These are phyloP conservation scores for Neonectria ditissima DNA, from an alignment of 2,329 filamentous ascomycete species.

Conservation along the genomic window DNA sequence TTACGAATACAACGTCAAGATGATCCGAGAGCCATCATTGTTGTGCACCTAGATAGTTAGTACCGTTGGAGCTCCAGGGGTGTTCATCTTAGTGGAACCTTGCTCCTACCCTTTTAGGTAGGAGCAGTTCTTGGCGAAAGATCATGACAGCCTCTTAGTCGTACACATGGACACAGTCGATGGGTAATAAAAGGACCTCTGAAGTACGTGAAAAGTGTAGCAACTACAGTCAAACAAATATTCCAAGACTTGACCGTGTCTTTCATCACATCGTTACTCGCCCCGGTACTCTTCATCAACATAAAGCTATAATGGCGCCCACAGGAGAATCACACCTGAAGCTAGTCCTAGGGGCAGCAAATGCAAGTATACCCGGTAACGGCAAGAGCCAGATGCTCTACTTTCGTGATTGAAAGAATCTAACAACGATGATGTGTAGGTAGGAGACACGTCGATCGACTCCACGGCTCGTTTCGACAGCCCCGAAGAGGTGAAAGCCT, in stretches of 20 bases:
- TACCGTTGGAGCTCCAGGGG: too few species aligned
- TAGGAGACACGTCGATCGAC: conserved; percentile 41
- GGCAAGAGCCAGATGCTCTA: fast-evolving
- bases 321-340: conserved; percentile 26
- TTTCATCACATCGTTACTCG: not conserved
- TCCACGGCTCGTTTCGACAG: conserved; percentile 40
- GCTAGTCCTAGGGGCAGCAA: conserved; percentile 32
- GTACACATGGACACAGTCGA: not conserved
- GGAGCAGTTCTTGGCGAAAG: conserved; percentile 26
- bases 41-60: not conserved
- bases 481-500: conserved; percentile 42
- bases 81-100: too few species aligned
- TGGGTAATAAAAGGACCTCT: not conserved
- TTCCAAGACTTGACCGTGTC: not conserved
- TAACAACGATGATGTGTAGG: conserved; percentile 14
- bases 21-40: not conserved
- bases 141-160: not conserved
- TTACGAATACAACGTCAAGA: not conserved
- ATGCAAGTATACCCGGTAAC: conserved; percentile 14
- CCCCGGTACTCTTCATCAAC: not conserved
- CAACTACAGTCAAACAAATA: not conserved
- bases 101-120: conserved; percentile 23
- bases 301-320: conserved; percentile 12
- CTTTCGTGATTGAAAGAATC: not conserved
- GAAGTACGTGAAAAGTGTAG: not conserved